These are phyloP conservation scores for Aspergillus tanneri DNA, from an alignment of 2,329 filamentous ascomycete species.

Conservation along the genomic window DNA sequence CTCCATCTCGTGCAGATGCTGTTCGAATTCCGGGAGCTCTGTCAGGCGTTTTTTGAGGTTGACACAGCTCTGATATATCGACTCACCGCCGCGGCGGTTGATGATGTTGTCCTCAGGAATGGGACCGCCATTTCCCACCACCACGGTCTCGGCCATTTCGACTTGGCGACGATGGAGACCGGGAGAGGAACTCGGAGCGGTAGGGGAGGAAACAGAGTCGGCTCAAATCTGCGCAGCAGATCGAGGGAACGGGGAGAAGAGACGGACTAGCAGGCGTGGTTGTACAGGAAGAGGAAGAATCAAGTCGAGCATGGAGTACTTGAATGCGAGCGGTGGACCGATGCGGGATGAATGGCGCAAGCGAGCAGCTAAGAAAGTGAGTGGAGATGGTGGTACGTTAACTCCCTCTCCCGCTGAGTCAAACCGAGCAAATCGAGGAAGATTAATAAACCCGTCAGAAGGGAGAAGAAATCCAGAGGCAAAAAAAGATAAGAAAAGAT, in stretches of 20 bases:
- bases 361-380: conserved; percentile 25
- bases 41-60: conserved; percentile 76
- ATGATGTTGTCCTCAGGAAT: conserved; percentile 89
- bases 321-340: conserved; percentile 28
- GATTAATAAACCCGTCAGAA: no score
- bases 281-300: conserved; percentile 20
- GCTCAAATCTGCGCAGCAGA: conserved; percentile 38
- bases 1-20: conserved; percentile 69
- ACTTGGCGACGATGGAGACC: conserved; percentile 23
- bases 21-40: conserved; percentile 79
- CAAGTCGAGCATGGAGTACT: conserved; percentile 34
- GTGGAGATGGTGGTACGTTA: conserved; percentile 21
- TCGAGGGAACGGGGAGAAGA: conserved; percentile 16
- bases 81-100: conserved; percentile 93
- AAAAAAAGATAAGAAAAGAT: neutral
- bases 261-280: conserved; percentile 28
- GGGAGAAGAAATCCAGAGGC: neutral
- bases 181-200: conserved; percentile 11
- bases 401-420: conserved; percentile 18
- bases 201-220: conserved; percentile 25
- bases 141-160: conserved; percentile 38
- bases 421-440: no score
- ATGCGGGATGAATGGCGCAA: conserved; percentile 29
- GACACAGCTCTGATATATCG: conserved; percentile 93
- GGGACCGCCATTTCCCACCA: conserved; percentile 37